These are phyloP conservation scores for Metarhizium guizhouense DNA, from an alignment of 2,329 filamentous ascomycete genomes.

Conservation along the genomic window DNA sequence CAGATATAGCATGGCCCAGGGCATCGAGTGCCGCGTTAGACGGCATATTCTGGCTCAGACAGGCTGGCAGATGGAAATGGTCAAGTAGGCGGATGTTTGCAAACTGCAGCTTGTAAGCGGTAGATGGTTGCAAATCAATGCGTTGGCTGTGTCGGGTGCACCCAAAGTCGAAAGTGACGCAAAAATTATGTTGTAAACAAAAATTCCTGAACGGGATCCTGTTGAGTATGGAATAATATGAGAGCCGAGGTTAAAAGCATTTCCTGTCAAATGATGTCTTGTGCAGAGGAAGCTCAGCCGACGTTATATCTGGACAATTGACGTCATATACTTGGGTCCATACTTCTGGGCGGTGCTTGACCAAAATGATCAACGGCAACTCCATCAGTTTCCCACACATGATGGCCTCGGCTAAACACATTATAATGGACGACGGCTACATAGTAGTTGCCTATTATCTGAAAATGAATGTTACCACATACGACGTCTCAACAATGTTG, in stretches of 20 bases:
- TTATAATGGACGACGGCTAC: too few species aligned
- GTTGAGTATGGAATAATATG: neutral
- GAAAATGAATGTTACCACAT: too few species aligned
- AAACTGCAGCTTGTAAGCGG: neutral
- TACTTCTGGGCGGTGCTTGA: too few species aligned
- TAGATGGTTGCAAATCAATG: neutral
- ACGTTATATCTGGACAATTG: too few species aligned
- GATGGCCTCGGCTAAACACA: too few species aligned
- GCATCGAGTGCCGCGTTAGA: conserved; percentile 50
- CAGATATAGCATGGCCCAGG: conserved; percentile 73
- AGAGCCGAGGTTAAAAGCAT: neutral
- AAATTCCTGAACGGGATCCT: neutral
- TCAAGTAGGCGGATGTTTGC: neutral
- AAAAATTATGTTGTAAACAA: neutral
- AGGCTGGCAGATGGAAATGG: neutral
- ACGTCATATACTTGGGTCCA: too few species aligned
- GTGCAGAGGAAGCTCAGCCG: neutral
- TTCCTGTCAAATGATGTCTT: neutral
- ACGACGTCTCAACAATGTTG: too few species aligned
- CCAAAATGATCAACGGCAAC: too few species aligned
- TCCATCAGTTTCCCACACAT: too few species aligned
- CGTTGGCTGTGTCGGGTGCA: too few species aligned
- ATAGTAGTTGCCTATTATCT: too few species aligned
- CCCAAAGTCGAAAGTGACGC: neutral
- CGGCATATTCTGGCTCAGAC: conserved; percentile 12